Conservation (phyloP, 2,329 filamentous ascomycete genomes). For the Penicillium thymicola region DNA sequence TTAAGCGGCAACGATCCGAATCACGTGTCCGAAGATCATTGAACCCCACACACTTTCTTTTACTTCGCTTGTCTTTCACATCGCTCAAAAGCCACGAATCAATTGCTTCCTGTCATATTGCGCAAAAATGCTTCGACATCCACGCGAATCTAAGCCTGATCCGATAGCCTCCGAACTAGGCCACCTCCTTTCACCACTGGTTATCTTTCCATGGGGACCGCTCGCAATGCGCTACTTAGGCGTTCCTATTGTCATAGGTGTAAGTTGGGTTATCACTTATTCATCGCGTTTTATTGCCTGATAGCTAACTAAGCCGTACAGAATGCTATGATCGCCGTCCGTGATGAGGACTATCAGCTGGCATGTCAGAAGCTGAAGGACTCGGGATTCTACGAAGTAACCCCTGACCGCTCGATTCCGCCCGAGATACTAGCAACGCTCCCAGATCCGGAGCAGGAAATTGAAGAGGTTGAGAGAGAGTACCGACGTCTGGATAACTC, state of each 20-base stretch:
- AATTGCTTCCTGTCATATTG: neutral
- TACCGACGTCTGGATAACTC: neutral
- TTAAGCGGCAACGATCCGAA: neutral
- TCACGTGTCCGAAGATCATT: neutral
- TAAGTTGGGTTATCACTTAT: neutral
- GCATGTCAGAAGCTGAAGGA: neutral
- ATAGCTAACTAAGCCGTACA: rapidly evolving
- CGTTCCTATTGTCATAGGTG: neutral
- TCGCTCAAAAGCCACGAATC: neutral
- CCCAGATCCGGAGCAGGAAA: too few species aligned
- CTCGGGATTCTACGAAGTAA: too few species aligned
- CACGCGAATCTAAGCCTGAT: neutral
- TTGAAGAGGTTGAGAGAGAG: too few species aligned
- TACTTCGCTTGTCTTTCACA: neutral
- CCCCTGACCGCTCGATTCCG: too few species aligned
- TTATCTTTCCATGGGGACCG: neutral
- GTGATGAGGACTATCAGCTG: neutral
- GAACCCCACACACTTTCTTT: neutral
- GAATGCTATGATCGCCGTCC: neutral
- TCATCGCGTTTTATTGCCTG: too few species aligned
- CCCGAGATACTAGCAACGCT: too few species aligned
- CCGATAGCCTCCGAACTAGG: rapidly evolving
- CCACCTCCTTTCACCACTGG: rapidly evolving
- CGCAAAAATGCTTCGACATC: neutral
- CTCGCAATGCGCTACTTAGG: neutral